Base-by-base conservation (phyloP, 1,139 yeast genomes). In the Saccharomycopsis hybrid region DNA sequence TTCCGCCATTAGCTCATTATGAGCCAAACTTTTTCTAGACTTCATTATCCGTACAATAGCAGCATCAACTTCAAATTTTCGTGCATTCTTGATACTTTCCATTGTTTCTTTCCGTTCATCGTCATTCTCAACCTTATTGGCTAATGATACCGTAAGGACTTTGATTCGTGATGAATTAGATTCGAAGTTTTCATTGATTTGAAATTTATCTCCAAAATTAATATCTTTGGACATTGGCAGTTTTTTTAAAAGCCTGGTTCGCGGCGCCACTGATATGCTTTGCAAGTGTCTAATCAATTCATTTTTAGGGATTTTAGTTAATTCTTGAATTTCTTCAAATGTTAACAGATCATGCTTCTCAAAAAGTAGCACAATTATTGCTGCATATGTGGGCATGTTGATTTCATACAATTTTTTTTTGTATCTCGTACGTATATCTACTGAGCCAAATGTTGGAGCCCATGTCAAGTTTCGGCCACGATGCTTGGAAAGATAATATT, bases 21-120 rank as follows among this genome's bases (percentile, higher is more conserved):
- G 92, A 40, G 67, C 71, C 50, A 84, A 61, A 0, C 73, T 66
- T 59, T 81, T 82, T 37, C 90, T 70, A 0, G 86, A 75, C 63
- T 92, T 92, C 92, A 92, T 83, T 8, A 85, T 78, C 50, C 97
- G 74, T 2, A 90, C 96, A 51, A 90, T 78, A 0, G 96, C 95
- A 0, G 97, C 97, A 60, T 87, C 94, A 2, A 86, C 73, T 59
- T 83, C 88, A 51, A 75, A 73, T 56, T 79, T 66, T 48, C 86
- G 68, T 5, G 77, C 70, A 53, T 63, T 71, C 60, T 63, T 76
- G 58, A 69, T 68, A 32, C 66, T 64, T 38, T 56, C 56, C 28
- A 62, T 35, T 0, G 63, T 62, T 42, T 58, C 50, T 2, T 46
- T 69, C 47, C 80, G 65, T 27, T 78, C 80, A 49, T 71, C 72